Percentiles rank a stretch among this genome's conserved stretches.
These are phyloP conservation scores for Solanum clarkiae DNA, from an alignment of 257 asterid genomes.

Conservation along the genomic window DNA sequence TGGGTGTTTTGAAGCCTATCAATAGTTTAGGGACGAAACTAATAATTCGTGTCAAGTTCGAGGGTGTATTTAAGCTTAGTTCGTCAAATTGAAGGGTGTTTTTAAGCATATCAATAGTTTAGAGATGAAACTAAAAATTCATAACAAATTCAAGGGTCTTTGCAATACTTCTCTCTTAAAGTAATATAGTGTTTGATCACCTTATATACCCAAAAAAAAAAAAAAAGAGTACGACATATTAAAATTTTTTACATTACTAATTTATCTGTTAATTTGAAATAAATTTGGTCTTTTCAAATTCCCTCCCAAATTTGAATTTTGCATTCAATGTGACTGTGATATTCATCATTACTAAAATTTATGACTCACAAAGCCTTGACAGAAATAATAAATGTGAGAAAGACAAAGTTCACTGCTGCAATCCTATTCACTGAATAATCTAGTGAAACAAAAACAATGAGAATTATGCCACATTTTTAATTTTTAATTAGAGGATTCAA, in stretches of 20 bases:
- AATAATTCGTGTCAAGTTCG: too few relatives aligned
- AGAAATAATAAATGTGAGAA: not conserved
- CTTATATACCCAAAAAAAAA: too few relatives aligned
- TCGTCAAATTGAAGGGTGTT: too few relatives aligned
- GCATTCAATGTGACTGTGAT: not conserved
- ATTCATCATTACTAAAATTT: slow-evolving; percentile 4
- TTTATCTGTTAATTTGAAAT: not conserved
- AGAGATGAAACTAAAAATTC: too few relatives aligned
- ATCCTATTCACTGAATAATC: not conserved
- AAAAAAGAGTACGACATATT: not conserved
- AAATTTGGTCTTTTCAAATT: not conserved
- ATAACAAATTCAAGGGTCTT: accelerated
- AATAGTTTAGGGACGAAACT: too few relatives aligned
- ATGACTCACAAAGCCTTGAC: not conserved
- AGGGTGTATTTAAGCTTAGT: too few relatives aligned
- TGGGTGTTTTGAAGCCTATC: too few relatives aligned
- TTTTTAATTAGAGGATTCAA: accelerated
- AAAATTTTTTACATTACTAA: not conserved
- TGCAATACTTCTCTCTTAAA: too few relatives aligned
- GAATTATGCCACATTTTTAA: accelerated
- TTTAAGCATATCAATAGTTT: too few relatives aligned
- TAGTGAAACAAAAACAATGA: not conserved
- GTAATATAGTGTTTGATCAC: not conserved
- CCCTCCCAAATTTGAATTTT: not conserved
- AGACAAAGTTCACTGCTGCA: not conserved